Evolutionary conservation across 345 rosid species (phyloP), one percentile per base, ranked within the genome.

Genomic region (Brassica juncea): DNA sequence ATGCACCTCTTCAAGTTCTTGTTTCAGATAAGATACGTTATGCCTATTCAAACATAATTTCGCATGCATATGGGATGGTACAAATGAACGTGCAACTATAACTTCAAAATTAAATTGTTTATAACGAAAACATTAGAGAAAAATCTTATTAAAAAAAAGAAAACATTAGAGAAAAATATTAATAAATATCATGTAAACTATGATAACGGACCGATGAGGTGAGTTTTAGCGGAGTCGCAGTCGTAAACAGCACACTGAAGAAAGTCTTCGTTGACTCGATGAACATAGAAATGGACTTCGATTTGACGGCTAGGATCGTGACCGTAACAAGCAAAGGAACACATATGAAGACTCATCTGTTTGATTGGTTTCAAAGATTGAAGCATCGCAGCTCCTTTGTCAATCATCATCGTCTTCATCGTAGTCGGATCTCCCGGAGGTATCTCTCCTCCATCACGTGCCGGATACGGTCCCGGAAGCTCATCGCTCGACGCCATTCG

Each of bases 281-380:
- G 52, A 28, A 85, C 79, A 68, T 72, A 89, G 83, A 88, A 90
- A 78, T 89, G 88, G 42, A 84, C 89, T 80, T 89, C 88, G 52
- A 91, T 91, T 82, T 91, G 94, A 23, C 92, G 89, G 71, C 85
- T 27, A 86, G 87, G 87, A 76, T 91, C 97, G 58, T 91, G 94
- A 82, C 87, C 84, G 15, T 91, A 87, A 12, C 83, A 57, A 2
- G 92, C 94, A 16, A 89, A 89, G 12, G 88, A 87, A 85, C 97
- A 91, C 25, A 78, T 77, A 54, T 89, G 97, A 71, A 88, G 91
- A 81, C 70, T 85, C 72, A 86, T 84, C 75, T 86, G 84, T 71
- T 88, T 88, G 49, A 89, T 68, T 2, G 92, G 94, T 77, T 85
- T 91, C 82, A 88, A 71, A 0, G 89, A 81, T 74, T 88, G 94